Base-by-base conservation (phyloP, 2,329 filamentous ascomycete genomes). In the Albifimbria verrucaria region DNA sequence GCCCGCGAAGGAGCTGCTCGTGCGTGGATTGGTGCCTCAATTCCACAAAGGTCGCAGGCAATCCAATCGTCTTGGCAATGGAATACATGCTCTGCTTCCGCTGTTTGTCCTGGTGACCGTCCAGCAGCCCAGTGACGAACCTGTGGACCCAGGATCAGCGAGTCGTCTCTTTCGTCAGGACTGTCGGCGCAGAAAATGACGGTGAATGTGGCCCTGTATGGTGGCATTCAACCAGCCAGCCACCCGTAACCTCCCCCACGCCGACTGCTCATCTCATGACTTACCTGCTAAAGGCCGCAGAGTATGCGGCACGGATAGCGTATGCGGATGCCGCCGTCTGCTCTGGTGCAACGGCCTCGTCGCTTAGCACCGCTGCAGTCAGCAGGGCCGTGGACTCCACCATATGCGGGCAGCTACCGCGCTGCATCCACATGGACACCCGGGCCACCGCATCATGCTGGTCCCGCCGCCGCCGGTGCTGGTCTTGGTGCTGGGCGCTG, bases 21-120 rank as follows among this genome's bases (percentile, higher is more conserved):
- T 97, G 92, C 41, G 92, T 95, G 43, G 89, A 90, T 72, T 95
- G 89, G 68, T 97, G 92, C 45, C 92, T 83, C 54, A 95, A 77
- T 75, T 96, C 92, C 51, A 97, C 91, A 69, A 96, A 95, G 0
- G 88, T 87, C 1, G 87, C 84, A 1, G 88, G 88, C 53, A 92
- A 72, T 1, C 82, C 85, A 53, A 90, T 82, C 39, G 79, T 83
- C 67, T 82, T 85, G 55, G 87, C 88, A 22, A 88, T 77, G 42
- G 81, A 79, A 69, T 89, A 88, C 88, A 92, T 91, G 71, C 80
- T 87, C 74, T 80, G 80, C 74, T 83, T 90, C 68, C 75, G 80
- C 65, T 76, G 80, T 66, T 82, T 85, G 70, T 85, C 81, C 68
- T 87, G 86, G 62, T 88, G 85, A 47, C 86, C 82, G 68, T 94